Percentiles rank a stretch among this genome's conserved stretches.
These are phyloP conservation scores for Oryza nivara DNA, from an alignment of 176 grass and related monocot species.

Conservation along the genomic window DNA sequence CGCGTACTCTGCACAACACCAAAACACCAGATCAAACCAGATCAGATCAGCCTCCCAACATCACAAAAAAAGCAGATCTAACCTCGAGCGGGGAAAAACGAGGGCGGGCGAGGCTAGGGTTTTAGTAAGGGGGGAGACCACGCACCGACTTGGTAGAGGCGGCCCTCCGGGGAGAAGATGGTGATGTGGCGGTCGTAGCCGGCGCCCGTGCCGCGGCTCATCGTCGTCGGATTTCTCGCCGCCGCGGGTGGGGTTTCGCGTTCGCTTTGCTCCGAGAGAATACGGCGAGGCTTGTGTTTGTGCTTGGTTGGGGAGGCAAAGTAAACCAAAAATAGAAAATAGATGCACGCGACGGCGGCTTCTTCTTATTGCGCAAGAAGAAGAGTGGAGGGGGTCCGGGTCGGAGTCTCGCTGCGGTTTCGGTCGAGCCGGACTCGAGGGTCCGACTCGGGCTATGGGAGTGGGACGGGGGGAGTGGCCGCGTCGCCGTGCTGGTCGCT, in stretches of 20 bases:
- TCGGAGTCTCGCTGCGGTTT: not conserved
- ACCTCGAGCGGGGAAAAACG: not conserved
- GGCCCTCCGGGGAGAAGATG: slow-evolving; percentile 98
- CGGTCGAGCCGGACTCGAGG: not conserved
- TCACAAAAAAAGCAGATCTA: slow-evolving; percentile 29
- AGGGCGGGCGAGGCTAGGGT: slow-evolving; percentile 23
- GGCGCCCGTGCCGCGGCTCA: slow-evolving; percentile 86
- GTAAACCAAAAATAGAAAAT: not conserved
- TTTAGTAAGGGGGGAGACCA: slow-evolving; percentile 23
- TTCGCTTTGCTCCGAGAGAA: not conserved
- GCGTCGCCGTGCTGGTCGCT: too few relatives aligned
- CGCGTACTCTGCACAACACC: slow-evolving; percentile 73
- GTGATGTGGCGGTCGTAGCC: slow-evolving; percentile 99
- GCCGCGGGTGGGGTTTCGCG: not conserved
- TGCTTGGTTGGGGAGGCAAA: not conserved
- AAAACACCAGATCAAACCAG: not conserved
- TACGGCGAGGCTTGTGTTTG: not conserved
- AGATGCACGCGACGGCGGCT: not conserved
- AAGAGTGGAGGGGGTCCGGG: not conserved
- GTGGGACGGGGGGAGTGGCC: too few relatives aligned
- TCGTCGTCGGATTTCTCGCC: slow-evolving; percentile 36
- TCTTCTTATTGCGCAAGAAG: slow-evolving; percentile 52
- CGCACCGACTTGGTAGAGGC: slow-evolving; percentile 99
- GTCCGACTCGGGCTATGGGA: not conserved
- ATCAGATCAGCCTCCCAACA: not conserved